Evolutionary conservation across 441 rosid genomes (phyloP).

Genomic region (Adansonia gregorii): DNA sequence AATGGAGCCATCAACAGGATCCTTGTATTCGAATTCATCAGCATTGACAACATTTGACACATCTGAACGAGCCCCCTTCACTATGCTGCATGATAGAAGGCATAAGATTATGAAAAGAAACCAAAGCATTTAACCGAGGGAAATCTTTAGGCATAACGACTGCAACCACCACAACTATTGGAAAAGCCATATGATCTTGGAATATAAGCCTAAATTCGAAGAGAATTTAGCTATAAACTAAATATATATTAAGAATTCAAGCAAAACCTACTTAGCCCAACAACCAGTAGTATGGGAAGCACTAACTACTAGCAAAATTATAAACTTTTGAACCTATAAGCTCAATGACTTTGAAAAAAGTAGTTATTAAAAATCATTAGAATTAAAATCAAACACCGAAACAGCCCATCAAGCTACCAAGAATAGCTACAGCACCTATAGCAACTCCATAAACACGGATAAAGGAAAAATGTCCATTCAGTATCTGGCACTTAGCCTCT

Average conservation of each 20-base stretch:
- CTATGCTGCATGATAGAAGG: slow-evolving; percentile 53
- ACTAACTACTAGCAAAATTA: neutral
- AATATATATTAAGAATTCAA: neutral
- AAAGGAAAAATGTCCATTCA: neutral
- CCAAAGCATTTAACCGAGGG: neutral
- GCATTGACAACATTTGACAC: slow-evolving; percentile 74
- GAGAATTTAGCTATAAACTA: neutral
- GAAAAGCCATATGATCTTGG: neutral
- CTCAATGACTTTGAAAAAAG: neutral
- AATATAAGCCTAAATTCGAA: neutral
- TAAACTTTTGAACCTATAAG: neutral
- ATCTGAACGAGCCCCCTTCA: slow-evolving; percentile 67
- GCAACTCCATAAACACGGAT: neutral
- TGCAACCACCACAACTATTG: neutral
- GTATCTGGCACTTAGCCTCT: neutral
- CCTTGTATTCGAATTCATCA: slow-evolving; percentile 95
- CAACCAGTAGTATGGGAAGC: neutral
- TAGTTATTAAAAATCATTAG: neutral
- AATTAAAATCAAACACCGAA: neutral
- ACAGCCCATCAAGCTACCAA: neutral
- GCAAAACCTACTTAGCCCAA: neutral
- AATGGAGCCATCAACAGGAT: slow-evolving; percentile 92
- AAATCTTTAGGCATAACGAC: neutral
- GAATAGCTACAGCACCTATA: neutral
- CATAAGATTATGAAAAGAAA: neutral